phyloP scores from a whole-genome alignment of 768 basidiomycete species.

The Suillus occidentalis region DNA sequence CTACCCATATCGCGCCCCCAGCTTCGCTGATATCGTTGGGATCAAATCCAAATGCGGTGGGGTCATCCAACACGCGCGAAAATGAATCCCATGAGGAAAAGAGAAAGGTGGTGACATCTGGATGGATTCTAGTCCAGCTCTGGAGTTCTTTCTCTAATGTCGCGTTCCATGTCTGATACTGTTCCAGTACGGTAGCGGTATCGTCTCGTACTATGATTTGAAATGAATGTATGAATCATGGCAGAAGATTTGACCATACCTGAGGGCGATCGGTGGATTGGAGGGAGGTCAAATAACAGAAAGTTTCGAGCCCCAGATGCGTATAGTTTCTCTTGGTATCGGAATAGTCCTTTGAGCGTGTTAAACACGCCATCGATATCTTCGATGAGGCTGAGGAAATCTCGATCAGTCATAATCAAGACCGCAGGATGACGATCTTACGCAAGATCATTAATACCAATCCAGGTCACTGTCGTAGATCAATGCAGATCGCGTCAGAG shows the following conservation, averaged over 20 bases:
- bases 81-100: slow-evolving; percentile 52
- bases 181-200: neutral
- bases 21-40: slow-evolving; percentile 16
- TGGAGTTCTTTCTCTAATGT: slow-evolving; percentile 32
- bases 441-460: slow-evolving; percentile 70
- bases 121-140: slow-evolving; percentile 39
- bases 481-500: neutral
- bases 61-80: slow-evolving; percentile 47
- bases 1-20: slow-evolving; percentile 34
- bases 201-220: neutral
- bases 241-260: slow-evolving; percentile 19
- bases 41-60: slow-evolving; percentile 18
- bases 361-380: slow-evolving; percentile 15
- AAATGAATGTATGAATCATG: neutral
- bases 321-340: slow-evolving; percentile 49
- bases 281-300: slow-evolving; percentile 60
- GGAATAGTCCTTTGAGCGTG: slow-evolving; percentile 39
- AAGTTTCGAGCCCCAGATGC: slow-evolving; percentile 52
- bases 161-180: slow-evolving; percentile 45
- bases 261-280: slow-evolving; percentile 48
- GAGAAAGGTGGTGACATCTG: slow-evolving; percentile 46
- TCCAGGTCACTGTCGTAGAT: slow-evolving; percentile 51
- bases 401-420: neutral
- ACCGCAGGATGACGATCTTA: slow-evolving; percentile 23
- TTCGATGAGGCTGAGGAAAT: neutral